Conservation (phyloP, 1,139 yeast species). For the Pichia sp. region DNA sequence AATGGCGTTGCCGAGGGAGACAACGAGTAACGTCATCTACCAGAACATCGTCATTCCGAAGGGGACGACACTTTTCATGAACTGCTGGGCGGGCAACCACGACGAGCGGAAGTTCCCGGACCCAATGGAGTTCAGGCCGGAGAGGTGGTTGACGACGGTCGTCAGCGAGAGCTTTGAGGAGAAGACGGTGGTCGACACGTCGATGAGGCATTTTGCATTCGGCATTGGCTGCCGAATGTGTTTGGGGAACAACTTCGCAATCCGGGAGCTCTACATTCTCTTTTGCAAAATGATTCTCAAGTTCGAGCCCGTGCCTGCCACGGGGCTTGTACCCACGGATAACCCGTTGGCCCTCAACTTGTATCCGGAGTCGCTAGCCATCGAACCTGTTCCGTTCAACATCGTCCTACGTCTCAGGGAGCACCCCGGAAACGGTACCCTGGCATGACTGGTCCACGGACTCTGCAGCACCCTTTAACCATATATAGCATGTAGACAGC, state of each 20-base stretch:
- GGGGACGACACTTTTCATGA: conserved; percentile 57
- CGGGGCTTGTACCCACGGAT: conserved; percentile 15
- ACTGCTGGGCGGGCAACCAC: conserved; percentile 68
- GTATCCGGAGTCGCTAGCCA: conserved; percentile 52
- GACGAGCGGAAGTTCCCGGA: conserved; percentile 44
- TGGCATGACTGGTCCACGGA: not conserved
- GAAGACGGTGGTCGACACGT: not conserved
- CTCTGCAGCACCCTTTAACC: not conserved
- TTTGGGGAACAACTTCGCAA: conserved; percentile 59
- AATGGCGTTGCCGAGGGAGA: conserved; percentile 57
- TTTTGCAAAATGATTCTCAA: conserved; percentile 38
- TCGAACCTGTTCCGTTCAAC: conserved; percentile 49
- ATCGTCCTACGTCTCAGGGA: conserved; percentile 29
- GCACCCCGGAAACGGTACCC: not conserved
- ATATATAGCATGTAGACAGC: not conserved
- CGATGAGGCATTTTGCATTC: conserved; percentile 52
- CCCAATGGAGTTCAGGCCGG: conserved; percentile 54
- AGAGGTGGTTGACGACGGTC: conserved; percentile 43
- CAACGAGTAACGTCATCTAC: conserved; percentile 46
- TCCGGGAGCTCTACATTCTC: conserved; percentile 53
- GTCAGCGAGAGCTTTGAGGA: conserved; percentile 24
- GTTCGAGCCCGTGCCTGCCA: conserved; percentile 24
- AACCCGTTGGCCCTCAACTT: conserved; percentile 48
- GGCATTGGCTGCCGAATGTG: conserved; percentile 72
- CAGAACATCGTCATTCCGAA: conserved; percentile 44